These are phyloP conservation scores for Phytophthora pseudosyringae DNA, from an alignment of 352 stramenopile genomes.

Conservation along the genomic window DNA sequence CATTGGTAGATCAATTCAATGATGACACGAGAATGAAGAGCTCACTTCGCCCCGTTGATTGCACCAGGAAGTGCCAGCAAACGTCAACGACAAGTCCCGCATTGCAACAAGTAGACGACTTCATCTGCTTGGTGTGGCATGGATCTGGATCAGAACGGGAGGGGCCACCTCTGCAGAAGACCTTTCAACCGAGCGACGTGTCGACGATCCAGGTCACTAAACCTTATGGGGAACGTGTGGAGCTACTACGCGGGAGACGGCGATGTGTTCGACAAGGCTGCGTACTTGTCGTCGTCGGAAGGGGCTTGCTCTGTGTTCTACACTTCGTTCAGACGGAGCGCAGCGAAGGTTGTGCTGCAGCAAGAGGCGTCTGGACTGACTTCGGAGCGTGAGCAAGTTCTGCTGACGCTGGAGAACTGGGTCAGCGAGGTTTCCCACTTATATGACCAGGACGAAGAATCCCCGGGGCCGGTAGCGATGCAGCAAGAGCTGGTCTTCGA, in stretches of 20 bases:
- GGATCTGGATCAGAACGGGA: constrained; percentile 11
- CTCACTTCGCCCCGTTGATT: constrained; percentile 19
- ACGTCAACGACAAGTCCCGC: constrained; percentile 10
- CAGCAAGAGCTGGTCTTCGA: constrained; percentile 40
- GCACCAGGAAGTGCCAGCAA: constrained; percentile 22
- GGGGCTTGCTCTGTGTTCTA: constrained; percentile 40
- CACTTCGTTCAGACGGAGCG: constrained; percentile 40
- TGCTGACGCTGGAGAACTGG: constrained; percentile 63
- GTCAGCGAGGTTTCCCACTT: constrained; percentile 44
- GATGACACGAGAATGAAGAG: constrained; percentile 20
- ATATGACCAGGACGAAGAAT: constrained; percentile 48
- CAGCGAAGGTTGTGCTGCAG: constrained; percentile 42
- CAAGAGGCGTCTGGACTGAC: constrained; percentile 24
- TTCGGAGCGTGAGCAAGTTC: constrained; percentile 34
- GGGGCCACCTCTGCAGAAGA: constrained; percentile 6
- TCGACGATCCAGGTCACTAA: background rate
- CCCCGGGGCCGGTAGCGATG: constrained; percentile 44
- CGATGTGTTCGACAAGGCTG: constrained; percentile 42
- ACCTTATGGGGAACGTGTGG: constrained; percentile 41
- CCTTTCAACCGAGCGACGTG: constrained; percentile 23
- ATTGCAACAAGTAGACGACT: constrained; percentile 24
- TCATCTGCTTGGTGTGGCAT: constrained; percentile 11
- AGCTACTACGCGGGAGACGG: constrained; percentile 31
- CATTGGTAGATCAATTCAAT: constrained; percentile 5
- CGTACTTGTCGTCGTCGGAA: constrained; percentile 26